Evolutionary conservation across 139 green algal genomes (phyloP), one percentile per base, ranked within the genome.

Genomic region (Trebouxia sp.): DNA sequence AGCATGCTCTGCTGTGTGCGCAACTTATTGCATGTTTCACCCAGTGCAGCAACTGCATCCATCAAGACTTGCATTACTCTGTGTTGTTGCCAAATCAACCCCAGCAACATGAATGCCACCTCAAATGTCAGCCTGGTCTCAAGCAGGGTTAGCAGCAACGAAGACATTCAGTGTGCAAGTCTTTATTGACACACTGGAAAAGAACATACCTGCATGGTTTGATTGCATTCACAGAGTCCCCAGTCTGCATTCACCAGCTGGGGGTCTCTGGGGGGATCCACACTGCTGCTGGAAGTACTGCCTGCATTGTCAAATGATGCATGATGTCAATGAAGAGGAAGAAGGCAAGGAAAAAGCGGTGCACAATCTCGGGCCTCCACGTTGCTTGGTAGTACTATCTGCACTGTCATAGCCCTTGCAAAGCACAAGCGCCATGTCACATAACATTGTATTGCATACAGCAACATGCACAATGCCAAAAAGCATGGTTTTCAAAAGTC

Each of bases 201-300:
- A 28, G 32, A 37, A 43, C 24, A 39, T 51, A 77, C 69, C 69
- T 77, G 69, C 41, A 77, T 77, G 41, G 24, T 53, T 10, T 77
- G 69, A 38, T 53, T 53, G 41, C 69, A 77, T 24, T 77, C 41
- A 38, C 69, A 77, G 6, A 28, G 24, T 3, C 69, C 69, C 69
- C 69, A 77, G 22, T 38, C 43, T n/a, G n/a, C 41, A 56, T 37
- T 53, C n/a, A 77, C 43, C 69, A 77, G 41, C 41, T 77, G 24
- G n/a, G 69, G 38, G 6, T 55, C 39, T 30, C 26, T 51, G n/a
- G 69, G 69, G 4, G 41, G 69, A 26, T 77, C 69, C 10, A 26
- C 11, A 7, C 26, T 38, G 15, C 1, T 41, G 41, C 26, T 51
- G 41, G 9, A 39, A 22, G 12, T 56, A 41, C 41, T 56, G n/a